phyloP scores from a whole-genome alignment of 257 asterid species.

The Primulina tabacum region DNA sequence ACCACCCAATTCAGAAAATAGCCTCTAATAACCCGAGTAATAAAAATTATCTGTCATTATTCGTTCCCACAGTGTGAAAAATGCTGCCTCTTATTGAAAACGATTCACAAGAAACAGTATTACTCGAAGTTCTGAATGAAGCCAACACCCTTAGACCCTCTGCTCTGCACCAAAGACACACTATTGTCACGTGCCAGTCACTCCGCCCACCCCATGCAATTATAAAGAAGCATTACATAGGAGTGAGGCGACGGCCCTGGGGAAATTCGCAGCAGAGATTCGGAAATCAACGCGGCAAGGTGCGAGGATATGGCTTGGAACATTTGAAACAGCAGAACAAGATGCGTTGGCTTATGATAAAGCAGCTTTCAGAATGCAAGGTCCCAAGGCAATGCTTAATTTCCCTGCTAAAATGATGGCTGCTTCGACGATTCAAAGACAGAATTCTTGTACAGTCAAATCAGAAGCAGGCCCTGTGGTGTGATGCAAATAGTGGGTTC shows the following conservation, averaged over 20 bases:
- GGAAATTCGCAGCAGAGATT: slow-evolving; percentile 68
- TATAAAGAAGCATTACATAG: slow-evolving; percentile 48
- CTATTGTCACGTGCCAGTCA: slow-evolving; percentile 6
- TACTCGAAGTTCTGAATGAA: slow-evolving; percentile 52
- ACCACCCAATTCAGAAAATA: neutral
- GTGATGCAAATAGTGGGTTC: neutral
- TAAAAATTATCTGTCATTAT: neutral
- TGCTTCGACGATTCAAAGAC: slow-evolving; percentile 12
- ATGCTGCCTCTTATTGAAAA: slow-evolving; percentile 63
- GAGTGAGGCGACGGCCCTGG: slow-evolving; percentile 67
- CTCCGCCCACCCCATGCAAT: slow-evolving; percentile 31
- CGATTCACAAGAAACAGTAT: slow-evolving; percentile 57
- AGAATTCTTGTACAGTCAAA: slow-evolving; percentile 1
- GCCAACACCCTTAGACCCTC: slow-evolving; percentile 35
- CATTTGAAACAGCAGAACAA: slow-evolving; percentile 55
- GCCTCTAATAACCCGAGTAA: neutral
- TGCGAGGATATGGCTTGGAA: slow-evolving; percentile 60
- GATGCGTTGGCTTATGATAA: slow-evolving; percentile 72
- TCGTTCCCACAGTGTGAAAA: slow-evolving; percentile 20
- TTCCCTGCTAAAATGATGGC: slow-evolving; percentile 42
- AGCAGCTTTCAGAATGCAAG: slow-evolving; percentile 65
- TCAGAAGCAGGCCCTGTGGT: neutral
- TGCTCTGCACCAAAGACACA: slow-evolving; percentile 22
- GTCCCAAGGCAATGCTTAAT: slow-evolving; percentile 60
- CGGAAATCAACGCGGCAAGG: slow-evolving; percentile 54